Conservation (phyloP, 179 eudicot species). For the Gypsophila paniculata region DNA sequence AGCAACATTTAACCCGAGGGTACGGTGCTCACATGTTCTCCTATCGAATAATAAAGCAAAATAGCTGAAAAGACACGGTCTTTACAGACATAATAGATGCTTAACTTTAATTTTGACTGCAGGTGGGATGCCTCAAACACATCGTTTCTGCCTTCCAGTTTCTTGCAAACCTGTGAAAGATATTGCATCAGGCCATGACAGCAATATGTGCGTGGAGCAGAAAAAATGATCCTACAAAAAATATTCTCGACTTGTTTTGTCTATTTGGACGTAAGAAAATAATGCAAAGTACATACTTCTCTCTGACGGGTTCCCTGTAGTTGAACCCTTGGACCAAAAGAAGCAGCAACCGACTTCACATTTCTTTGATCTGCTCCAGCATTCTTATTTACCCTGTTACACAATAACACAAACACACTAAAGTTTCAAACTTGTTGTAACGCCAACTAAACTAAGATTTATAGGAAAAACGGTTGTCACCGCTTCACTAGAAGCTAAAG, state of each 20-base stretch:
- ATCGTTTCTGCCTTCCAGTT: conserved; percentile 27
- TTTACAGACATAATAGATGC: not conserved
- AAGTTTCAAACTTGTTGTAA: not conserved
- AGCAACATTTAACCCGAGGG: not conserved
- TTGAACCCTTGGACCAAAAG: conserved; percentile 44
- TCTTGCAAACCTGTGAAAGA: conserved; percentile 28
- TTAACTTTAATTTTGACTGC: conserved; percentile 38
- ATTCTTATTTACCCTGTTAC: conserved; percentile 40
- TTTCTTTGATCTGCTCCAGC: conserved; percentile 36
- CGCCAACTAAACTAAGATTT: not conserved
- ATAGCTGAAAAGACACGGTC: not conserved
- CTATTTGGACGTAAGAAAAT: not conserved
- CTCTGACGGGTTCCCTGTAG: conserved; percentile 45
- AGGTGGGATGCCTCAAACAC: conserved; percentile 27
- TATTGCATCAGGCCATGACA: not conserved
- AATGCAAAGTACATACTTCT: conserved; percentile 32
- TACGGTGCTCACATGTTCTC: not conserved
- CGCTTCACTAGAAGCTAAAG: not conserved
- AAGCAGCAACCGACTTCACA: conserved; percentile 34
- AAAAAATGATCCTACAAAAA: not conserved
- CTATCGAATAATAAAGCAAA: too few species aligned
- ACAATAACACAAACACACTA: conserved; percentile 15
- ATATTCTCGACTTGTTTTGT: not conserved
- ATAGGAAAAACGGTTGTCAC: too few species aligned
- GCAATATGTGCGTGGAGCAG: not conserved